These are phyloP conservation scores for Yamadazyma scolyti DNA, from an alignment of 805 yeast genomes.

Conservation along the genomic window DNA sequence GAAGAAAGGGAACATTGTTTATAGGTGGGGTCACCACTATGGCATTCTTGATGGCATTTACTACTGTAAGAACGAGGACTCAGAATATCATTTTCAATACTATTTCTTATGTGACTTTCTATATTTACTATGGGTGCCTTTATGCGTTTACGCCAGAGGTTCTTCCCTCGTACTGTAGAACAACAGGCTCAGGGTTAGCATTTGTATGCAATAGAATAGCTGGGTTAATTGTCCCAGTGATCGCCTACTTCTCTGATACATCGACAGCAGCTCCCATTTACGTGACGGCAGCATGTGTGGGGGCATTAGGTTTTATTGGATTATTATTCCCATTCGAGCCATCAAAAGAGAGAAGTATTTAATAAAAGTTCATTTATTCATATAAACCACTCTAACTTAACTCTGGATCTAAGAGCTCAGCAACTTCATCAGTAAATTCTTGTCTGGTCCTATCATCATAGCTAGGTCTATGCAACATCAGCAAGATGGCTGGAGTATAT, in stretches of 20 bases:
- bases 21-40: conserved; percentile 52
- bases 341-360: conserved; percentile 22
- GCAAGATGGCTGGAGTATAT: conserved; percentile 32
- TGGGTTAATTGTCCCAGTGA: conserved; percentile 35
- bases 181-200: conserved; percentile 35
- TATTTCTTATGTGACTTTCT: conserved; percentile 43
- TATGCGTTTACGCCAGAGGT: conserved; percentile 39
- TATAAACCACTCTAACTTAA: conserved; percentile 10
- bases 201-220: conserved; percentile 30
- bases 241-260: conserved; percentile 30
- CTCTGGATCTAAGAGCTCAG: conserved; percentile 21
- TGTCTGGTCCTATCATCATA: conserved; percentile 36
- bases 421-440: conserved; percentile 35
- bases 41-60: conserved; percentile 58
- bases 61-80: conserved; percentile 50
- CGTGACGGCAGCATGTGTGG: conserved; percentile 34
- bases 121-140: conserved; percentile 29
- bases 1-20: conserved; percentile 56
- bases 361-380: no score
- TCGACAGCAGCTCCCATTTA: conserved; percentile 28
- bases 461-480: conserved; percentile 37
- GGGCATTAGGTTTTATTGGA: conserved; percentile 28
- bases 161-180: conserved; percentile 31
- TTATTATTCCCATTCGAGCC: conserved; percentile 34
- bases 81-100: conserved; percentile 44